Conservation (phyloP, 148 eudicot species). For the Dianthus caryophyllus region DNA sequence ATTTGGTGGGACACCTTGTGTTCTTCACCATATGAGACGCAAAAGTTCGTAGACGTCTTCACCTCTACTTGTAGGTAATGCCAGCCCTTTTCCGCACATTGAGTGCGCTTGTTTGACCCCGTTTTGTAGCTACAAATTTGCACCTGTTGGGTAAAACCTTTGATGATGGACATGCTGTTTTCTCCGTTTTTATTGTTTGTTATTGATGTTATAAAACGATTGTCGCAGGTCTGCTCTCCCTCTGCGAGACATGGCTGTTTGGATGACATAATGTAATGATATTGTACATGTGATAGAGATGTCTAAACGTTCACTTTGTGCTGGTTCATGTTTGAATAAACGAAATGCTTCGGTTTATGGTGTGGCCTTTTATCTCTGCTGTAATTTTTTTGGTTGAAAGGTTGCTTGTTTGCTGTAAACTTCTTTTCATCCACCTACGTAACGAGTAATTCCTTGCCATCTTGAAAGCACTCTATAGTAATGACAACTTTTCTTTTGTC, state of each 20-base stretch:
- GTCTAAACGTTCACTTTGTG: slow-evolving; percentile 36
- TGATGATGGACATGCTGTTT: slow-evolving; percentile 33
- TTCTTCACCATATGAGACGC: slow-evolving; percentile 72
- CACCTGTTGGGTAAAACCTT: slow-evolving; percentile 27
- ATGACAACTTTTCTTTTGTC: background rate
- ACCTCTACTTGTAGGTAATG: slow-evolving; percentile 41
- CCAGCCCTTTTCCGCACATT: slow-evolving; percentile 15
- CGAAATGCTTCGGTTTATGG: slow-evolving; percentile 15
- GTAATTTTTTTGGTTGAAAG: background rate
- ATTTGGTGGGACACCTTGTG: slow-evolving; percentile 75
- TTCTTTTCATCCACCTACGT: background rate
- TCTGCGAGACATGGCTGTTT: slow-evolving; percentile 28
- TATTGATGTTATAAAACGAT: slow-evolving; percentile 33
- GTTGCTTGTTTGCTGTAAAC: background rate
- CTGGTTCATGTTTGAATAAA: slow-evolving; percentile 29
- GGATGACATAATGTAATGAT: slow-evolving; percentile 53
- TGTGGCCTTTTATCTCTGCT: background rate
- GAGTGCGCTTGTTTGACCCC: slow-evolving; percentile 31
- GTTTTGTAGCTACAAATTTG: slow-evolving; percentile 27
- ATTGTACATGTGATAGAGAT: slow-evolving; percentile 54
- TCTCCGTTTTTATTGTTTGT: slow-evolving; percentile 11
- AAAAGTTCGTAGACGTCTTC: slow-evolving; percentile 48
- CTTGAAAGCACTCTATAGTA: background rate
- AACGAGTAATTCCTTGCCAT: background rate
- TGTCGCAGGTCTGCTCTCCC: slow-evolving; percentile 28